phyloP scores from a whole-genome alignment of 129 eudicot genomes.

The Pseudognaphalium luteoalbum region DNA sequence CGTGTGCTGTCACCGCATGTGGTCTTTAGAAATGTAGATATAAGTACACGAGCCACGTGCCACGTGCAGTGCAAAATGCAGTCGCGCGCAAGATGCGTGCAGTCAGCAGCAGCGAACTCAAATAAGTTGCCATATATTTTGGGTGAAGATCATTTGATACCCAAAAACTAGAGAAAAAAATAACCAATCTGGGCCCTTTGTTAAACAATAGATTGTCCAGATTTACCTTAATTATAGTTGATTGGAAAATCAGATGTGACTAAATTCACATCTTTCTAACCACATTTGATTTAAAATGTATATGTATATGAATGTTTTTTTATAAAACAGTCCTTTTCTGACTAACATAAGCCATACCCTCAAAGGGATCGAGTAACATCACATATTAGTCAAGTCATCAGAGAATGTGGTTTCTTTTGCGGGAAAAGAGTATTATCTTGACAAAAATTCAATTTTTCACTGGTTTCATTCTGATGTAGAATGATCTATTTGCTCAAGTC shows the following conservation, averaged over 20 bases:
- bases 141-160: background rate
- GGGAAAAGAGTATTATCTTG: background rate
- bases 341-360: background rate
- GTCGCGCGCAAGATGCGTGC: background rate
- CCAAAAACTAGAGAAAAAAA: background rate
- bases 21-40: background rate
- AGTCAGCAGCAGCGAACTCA: background rate
- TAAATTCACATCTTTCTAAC: background rate
- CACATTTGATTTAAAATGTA: background rate
- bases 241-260: background rate
- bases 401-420: background rate
- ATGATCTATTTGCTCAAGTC: slow-evolving; percentile 74
- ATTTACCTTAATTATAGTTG: background rate
- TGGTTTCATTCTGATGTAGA: slow-evolving; percentile 42
- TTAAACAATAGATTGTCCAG: background rate
- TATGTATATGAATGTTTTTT: too few relatives aligned
- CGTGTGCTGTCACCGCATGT: background rate
- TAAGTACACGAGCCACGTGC: background rate
- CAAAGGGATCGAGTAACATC: background rate
- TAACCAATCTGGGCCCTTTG: background rate
- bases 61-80: background rate
- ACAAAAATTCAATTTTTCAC: background rate
- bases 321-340: background rate
- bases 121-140: background rate
- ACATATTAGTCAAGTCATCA: background rate